These are phyloP conservation scores for Gossypium davidsonii DNA, from an alignment of 441 rosid genomes.

Conservation along the genomic window DNA sequence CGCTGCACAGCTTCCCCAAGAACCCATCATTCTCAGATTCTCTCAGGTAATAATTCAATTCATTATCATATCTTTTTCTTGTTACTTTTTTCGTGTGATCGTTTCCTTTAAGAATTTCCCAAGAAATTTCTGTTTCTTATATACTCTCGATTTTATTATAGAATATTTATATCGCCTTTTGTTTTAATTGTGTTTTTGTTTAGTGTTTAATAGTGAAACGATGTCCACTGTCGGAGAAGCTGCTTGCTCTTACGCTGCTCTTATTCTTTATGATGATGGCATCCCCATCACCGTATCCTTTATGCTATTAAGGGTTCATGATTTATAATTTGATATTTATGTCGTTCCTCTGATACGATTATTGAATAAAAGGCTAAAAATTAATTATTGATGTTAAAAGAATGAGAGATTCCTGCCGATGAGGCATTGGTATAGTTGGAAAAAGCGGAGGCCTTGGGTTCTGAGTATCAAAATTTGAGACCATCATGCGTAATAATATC, in stretches of 20 bases:
- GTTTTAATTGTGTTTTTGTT: background rate
- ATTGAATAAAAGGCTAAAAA: too few relatives aligned
- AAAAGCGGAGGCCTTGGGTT: too few relatives aligned
- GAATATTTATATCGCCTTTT: background rate
- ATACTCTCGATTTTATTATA: background rate
- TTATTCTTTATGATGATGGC: slow-evolving; percentile 64
- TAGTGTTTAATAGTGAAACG: slow-evolving; percentile 8
- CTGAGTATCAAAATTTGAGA: too few relatives aligned
- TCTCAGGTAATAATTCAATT: background rate
- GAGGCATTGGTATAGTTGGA: too few relatives aligned
- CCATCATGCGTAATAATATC: too few relatives aligned
- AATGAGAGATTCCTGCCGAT: too few relatives aligned
- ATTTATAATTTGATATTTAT: background rate
- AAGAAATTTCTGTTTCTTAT: background rate
- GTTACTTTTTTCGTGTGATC: background rate
- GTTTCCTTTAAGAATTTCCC: background rate
- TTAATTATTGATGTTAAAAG: too few relatives aligned
- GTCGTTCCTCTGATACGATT: too few relatives aligned
- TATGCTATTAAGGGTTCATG: background rate
- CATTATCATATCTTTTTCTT: background rate
- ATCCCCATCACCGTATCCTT: slow-evolving; percentile 65
- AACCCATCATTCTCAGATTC: background rate
- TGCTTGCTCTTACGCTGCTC: slow-evolving; percentile 70
- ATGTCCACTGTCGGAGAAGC: slow-evolving; percentile 59
- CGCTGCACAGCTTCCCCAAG: background rate